Conservation (phyloP, 1,284 basidiomycete species). For the Fomitiporia mediterranea region DNA sequence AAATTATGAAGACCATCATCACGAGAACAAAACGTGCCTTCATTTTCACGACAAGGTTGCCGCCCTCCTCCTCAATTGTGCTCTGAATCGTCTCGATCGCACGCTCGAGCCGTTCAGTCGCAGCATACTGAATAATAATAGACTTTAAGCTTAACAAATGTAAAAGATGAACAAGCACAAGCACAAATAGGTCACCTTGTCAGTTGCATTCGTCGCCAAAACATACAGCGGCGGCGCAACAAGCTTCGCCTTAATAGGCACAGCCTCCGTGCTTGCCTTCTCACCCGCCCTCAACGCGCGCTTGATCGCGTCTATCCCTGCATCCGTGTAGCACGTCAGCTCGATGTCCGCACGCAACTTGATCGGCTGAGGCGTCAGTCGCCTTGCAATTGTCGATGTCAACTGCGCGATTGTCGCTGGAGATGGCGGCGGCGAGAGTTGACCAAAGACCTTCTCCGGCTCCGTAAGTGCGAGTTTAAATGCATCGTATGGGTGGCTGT, state of each 20-base stretch:
- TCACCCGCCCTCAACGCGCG: constrained; percentile 89
- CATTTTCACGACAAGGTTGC: constrained; percentile 93
- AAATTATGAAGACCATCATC: background rate
- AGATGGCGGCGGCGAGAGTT: constrained; percentile 62
- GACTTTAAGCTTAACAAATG: background rate
- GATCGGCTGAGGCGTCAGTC: constrained; percentile 97
- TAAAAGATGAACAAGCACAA: background rate
- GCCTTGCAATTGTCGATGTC: constrained; percentile 85
- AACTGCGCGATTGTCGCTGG: constrained; percentile 62
- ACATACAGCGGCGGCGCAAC: constrained; percentile 98
- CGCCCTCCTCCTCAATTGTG: constrained; percentile 82
- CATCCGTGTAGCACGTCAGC: constrained; percentile 93
- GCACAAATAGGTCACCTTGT: constrained; percentile 62
- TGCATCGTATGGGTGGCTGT: constrained; percentile 95
- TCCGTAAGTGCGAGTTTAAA: constrained; percentile 96
- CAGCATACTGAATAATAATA: constrained; percentile 55
- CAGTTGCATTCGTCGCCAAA: constrained; percentile 92
- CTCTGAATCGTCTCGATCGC: constrained; percentile 89
- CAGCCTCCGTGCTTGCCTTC: constrained; percentile 78
- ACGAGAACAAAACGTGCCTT: constrained; percentile 52
- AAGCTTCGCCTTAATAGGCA: constrained; percentile 96
- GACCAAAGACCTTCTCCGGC: constrained; percentile 79
- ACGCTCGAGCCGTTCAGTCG: constrained; percentile 89
- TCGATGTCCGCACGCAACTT: constrained; percentile 98
- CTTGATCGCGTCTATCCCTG: constrained; percentile 98